Evolutionary conservation across 306 rosid genomes (phyloP).

Genomic region (Ormosia semicastrata): DNA sequence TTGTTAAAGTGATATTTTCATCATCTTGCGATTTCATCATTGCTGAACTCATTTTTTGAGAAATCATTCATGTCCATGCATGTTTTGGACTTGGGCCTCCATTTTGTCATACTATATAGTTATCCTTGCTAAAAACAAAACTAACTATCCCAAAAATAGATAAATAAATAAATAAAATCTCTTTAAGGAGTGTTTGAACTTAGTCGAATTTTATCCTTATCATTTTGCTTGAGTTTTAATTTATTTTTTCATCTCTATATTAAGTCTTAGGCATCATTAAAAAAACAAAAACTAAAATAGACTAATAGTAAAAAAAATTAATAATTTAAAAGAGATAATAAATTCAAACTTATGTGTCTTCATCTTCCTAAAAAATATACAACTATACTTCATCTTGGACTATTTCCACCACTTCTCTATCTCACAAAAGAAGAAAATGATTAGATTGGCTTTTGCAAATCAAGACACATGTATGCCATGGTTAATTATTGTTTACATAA

Average conservation of each 20-base stretch:
- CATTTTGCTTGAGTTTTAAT: too few relatives aligned
- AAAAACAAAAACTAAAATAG: too few relatives aligned
- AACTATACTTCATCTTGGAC: not conserved
- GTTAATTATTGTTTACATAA: slow-evolving; percentile 22
- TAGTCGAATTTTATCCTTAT: not conserved
- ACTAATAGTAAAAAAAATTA: too few relatives aligned
- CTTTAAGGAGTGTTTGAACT: not conserved
- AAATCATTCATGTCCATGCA: slow-evolving; percentile 17
- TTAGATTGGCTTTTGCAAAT: not conserved
- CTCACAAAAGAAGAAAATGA: not conserved
- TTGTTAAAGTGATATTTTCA: slow-evolving; percentile 32
- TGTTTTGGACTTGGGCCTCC: slow-evolving; percentile 15
- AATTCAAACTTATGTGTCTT: not conserved
- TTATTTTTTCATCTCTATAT: too few relatives aligned
- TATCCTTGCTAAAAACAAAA: not conserved
- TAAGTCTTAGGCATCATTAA: too few relatives aligned
- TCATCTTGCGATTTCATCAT: slow-evolving; percentile 33
- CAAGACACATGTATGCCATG: not conserved
- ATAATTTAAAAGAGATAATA: not conserved
- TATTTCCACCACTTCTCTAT: not conserved
- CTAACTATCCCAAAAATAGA: not conserved
- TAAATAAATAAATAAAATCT: not conserved
- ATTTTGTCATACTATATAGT: slow-evolving; percentile 4
- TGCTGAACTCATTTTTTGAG: slow-evolving; percentile 34
- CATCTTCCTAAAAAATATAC: too few relatives aligned